Percentiles rank a stretch among this genome's conserved stretches.
Evolutionary conservation across 352 stramenopile species (phyloP).

Genomic region (Phytophthora fragariae): DNA sequence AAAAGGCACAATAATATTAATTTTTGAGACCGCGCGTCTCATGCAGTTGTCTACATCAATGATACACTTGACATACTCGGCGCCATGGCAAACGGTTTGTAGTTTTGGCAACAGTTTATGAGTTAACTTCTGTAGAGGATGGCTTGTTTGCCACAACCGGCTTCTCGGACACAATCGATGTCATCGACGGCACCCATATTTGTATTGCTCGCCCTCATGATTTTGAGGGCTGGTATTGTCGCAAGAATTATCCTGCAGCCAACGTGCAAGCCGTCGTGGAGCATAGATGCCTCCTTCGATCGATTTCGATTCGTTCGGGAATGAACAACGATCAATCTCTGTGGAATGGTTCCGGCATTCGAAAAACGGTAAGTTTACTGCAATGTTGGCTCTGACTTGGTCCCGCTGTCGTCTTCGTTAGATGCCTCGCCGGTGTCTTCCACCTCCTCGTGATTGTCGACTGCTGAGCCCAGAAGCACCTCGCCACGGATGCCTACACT

Average conservation of each 20-base stretch:
- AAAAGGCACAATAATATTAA: too few relatives aligned
- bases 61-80: constrained; percentile 18
- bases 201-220: background rate
- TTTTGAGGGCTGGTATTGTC: background rate
- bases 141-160: constrained; percentile 9
- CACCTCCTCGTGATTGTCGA: too few relatives aligned
- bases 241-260: background rate
- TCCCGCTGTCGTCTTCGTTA: background rate
- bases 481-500: too few relatives aligned
- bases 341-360: constrained; percentile 29
- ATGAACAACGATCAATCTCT: constrained; percentile 28
- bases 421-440: background rate
- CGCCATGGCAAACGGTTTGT: constrained; percentile 9
- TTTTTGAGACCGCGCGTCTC: too few relatives aligned
- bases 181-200: constrained; percentile 25
- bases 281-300: background rate
- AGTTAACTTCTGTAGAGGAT: background rate
- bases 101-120: background rate
- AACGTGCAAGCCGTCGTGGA: background rate
- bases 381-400: background rate
- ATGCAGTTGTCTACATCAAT: constrained; percentile 15
- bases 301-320: background rate
- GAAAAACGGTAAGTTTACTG: constrained; percentile 7
- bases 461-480: too few relatives aligned
- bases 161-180: constrained; percentile 18